Base-by-base conservation (phyloP, 2,329 filamentous ascomycete species). In the Akanthomyces muscarius region DNA sequence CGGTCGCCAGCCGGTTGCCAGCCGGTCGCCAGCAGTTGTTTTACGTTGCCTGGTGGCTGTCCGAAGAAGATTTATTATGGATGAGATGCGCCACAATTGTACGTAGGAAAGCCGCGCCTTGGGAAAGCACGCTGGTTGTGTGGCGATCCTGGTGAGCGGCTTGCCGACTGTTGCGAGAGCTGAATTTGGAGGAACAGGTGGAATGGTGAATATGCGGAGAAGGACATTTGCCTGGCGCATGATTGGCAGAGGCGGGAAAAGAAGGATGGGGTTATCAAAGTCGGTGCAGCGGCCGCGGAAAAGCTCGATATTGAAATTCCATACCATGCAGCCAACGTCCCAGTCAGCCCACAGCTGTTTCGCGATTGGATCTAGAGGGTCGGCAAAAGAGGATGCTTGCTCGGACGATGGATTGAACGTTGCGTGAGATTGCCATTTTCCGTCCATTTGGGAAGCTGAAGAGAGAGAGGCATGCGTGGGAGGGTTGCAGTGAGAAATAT, bases 1-100 rank as follows among this genome's bases (percentile, higher is more conserved):
- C 50, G 58, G 50, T 54, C 36, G 58, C 58, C 58, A 53, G 13
- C 28, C 25, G 58, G 50, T 54, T 23, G 58, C 58, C 58, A 53
- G 13, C 28, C 21, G 25, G 57, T 11, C 18, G 16, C 30, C 28
- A 44, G 21, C 7, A 7, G 52, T 10, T 56, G 25, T 4, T 23
- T 42, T 11, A 13, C 21, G 21, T 16, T 23, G 47, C 25, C 23
- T 30, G 25, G 45, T 6, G 47, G 47, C 23, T 10, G 47, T 30
- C 6, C 33, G 30, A 38, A 36, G 3, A 36, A 38, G 28, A n/a
- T 50, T 10, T 3, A 25, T 10, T 3, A 25, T 30, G 4, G 38
- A 41, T 5, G 38, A 41, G 16, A 41, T 16, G 16, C 38, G 38
- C 38, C 38, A 41, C 38, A 41, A 16, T 41, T 41, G 14, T 16